A percentile compares a stretch with the other conserved stretches of the same genome.
Evolutionary conservation across 257 asterid genomes (phyloP).

Genomic region (Jaltomata sinuosa): DNA sequence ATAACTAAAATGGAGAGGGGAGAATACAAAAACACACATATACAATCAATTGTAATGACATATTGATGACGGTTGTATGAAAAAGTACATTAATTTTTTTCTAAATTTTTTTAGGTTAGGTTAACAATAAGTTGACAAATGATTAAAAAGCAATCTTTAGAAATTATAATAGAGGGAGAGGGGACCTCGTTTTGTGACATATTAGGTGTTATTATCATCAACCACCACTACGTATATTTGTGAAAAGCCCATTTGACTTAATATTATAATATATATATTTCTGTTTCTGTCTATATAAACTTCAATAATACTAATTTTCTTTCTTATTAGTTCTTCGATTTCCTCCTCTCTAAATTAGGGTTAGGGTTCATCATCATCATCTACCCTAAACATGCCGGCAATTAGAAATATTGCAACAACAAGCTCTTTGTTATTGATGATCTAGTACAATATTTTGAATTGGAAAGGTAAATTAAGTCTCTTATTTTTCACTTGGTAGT

Average conservation of each 20-base stretch:
- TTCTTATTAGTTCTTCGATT: not conserved
- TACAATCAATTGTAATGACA: not conserved
- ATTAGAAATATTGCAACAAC: not conserved
- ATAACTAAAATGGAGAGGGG: too few relatives aligned
- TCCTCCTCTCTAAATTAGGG: not conserved
- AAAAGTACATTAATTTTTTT: not conserved
- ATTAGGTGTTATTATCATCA: not conserved
- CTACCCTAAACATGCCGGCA: too few relatives aligned
- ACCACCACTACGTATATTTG: not conserved
- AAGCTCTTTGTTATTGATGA: not conserved
- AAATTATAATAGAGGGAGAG: not conserved
- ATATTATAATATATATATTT: not conserved
- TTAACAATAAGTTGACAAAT: slow-evolving; percentile 4
- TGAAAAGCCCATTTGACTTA: not conserved
- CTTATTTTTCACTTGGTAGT: not conserved
- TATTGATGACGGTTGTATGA: not conserved
- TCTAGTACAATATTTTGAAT: not conserved
- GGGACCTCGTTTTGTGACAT: not conserved
- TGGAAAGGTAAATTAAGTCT: not conserved
- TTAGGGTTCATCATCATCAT: not conserved
- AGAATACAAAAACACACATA: not conserved
- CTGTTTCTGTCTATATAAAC: not conserved
- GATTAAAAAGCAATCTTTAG: not conserved
- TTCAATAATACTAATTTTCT: not conserved
- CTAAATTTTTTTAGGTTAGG: too few relatives aligned